These are phyloP conservation scores for Wickerhamomyces alni DNA, from an alignment of 805 yeast species.

Conservation along the genomic window DNA sequence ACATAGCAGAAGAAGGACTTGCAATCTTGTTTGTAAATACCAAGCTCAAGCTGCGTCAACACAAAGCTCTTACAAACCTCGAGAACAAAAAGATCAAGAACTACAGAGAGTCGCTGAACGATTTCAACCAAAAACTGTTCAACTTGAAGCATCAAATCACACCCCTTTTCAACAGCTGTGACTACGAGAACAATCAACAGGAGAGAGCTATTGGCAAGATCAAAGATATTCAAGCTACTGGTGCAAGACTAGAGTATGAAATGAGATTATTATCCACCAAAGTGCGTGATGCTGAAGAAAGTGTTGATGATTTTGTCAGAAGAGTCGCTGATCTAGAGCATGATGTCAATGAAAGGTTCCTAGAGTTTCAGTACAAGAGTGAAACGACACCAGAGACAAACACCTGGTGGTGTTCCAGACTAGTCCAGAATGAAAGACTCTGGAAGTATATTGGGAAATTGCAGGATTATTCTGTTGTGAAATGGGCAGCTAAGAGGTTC, in stretches of 20 bases:
- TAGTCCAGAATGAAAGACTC: slow-evolving; percentile 1
- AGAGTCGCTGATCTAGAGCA: slow-evolving; percentile 31
- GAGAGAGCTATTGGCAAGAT: slow-evolving; percentile 33
- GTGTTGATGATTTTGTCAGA: slow-evolving; percentile 38
- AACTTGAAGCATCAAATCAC: slow-evolving; percentile 10
- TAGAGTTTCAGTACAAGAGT: not conserved
- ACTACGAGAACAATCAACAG: slow-evolving; percentile 17
- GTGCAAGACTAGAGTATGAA: slow-evolving; percentile 62
- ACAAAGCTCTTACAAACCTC: not conserved
- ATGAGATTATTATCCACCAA: slow-evolving; percentile 51
- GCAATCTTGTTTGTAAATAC: slow-evolving; percentile 8
- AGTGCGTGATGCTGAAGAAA: slow-evolving; percentile 62
- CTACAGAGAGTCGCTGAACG: slow-evolving; percentile 1
- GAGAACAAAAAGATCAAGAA: not conserved
- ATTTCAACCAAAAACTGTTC: not conserved
- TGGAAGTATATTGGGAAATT: not conserved
- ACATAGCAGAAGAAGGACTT: slow-evolving; percentile 8
- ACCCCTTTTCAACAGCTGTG: slow-evolving; percentile 16
- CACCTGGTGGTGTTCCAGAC: not conserved
- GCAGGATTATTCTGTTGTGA: slow-evolving; percentile 1
- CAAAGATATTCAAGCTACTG: slow-evolving; percentile 46
- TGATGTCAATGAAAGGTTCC: slow-evolving; percentile 6
- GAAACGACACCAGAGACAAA: not conserved
- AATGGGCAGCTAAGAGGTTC: not conserved
- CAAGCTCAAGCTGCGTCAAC: slow-evolving; percentile 1